Evolutionary conservation across 192 early-diverging fungal species (phyloP).

Genomic region (Coemansia sp.): DNA sequence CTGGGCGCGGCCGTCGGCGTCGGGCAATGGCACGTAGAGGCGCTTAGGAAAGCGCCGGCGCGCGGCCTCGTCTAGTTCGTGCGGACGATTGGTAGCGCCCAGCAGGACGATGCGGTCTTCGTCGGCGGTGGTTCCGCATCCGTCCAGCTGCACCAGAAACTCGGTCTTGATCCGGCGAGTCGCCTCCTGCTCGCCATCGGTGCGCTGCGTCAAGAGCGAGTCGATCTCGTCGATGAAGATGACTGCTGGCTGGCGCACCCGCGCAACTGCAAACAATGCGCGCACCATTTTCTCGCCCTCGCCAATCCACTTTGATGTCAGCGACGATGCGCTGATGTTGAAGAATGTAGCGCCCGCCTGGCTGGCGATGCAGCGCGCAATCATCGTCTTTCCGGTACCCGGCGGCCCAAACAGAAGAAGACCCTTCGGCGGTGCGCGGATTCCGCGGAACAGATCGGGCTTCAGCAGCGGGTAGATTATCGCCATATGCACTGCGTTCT

Average conservation of each 20-base stretch:
- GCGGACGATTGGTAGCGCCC: constrained; percentile 76
- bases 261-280: constrained; percentile 87
- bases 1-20: constrained; percentile 61
- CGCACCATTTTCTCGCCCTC: constrained; percentile 95
- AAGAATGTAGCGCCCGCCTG: constrained; percentile 91
- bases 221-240: constrained; percentile 97
- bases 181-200: constrained; percentile 86
- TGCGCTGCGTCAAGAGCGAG: constrained; percentile 83
- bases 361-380: constrained; percentile 85
- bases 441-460: constrained; percentile 84
- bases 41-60: constrained; percentile 71
- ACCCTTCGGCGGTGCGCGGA: constrained; percentile 79
- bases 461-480: constrained; percentile 80
- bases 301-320: constrained; percentile 94
- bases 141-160: constrained; percentile 78
- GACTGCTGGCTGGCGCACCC: constrained; percentile 82
- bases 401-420: constrained; percentile 89
- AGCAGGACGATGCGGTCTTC: constrained; percentile 80
- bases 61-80: constrained; percentile 93
- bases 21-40: constrained; percentile 85
- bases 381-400: constrained; percentile 81
- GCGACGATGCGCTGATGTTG: constrained; percentile 82
- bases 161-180: constrained; percentile 91
- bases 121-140: constrained; percentile 75
- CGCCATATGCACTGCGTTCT: constrained; percentile 73